Evolutionary conservation across 1,139 yeast genomes (phyloP).

Genomic region (Saccharomyces hybrid): DNA sequence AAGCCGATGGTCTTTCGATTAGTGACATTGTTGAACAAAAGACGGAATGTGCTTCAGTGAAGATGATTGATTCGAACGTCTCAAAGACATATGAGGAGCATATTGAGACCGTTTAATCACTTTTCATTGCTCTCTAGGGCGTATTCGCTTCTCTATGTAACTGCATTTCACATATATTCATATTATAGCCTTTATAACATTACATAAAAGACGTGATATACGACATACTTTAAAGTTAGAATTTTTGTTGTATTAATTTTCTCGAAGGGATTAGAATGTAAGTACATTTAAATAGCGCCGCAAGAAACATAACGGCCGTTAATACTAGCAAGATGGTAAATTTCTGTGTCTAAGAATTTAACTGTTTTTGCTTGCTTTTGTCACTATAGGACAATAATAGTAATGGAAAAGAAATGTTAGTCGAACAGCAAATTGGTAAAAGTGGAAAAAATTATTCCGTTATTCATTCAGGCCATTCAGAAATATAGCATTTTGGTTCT

Average conservation of each 20-base stretch:
- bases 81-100: slow-evolving; percentile 8
- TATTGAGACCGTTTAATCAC: slow-evolving; percentile 3
- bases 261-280: background rate
- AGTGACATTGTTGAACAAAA: slow-evolving; percentile 4
- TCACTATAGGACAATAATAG: no score
- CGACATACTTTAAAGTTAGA: background rate
- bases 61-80: slow-evolving; percentile 4
- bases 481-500: no score
- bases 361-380: no score
- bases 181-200: background rate
- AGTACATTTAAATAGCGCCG: background rate
- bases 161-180: background rate
- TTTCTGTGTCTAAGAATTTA: no score
- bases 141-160: background rate
- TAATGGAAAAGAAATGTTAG: no score
- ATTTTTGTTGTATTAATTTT: background rate
- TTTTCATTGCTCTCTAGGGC: background rate
- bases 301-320: no score
- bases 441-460: no score
- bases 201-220: background rate
- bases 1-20: slow-evolving; percentile 11
- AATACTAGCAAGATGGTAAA: no score
- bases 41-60: slow-evolving; percentile 5
- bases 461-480: no score
- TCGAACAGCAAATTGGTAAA: no score